These are phyloP conservation scores for Cordyceps tenuipes DNA, from an alignment of 2,329 filamentous ascomycete genomes.

Conservation along the genomic window DNA sequence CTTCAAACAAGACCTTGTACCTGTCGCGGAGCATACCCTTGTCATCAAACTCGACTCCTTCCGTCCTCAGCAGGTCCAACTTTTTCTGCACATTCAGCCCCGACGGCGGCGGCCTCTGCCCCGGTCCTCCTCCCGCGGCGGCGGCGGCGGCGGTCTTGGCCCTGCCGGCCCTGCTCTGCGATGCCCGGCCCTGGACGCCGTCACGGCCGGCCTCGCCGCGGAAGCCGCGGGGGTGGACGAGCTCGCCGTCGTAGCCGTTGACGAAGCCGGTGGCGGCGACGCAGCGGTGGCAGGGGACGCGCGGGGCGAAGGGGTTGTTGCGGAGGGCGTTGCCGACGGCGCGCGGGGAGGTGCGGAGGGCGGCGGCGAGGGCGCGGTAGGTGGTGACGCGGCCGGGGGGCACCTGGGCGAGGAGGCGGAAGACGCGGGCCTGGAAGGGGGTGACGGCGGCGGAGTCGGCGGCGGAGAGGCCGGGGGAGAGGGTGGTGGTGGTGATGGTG, in stretches of 20 bases:
- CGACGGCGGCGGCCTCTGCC: constrained; percentile 7
- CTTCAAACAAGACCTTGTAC: constrained; percentile 9
- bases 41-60: constrained; percentile 8
- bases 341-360: constrained; percentile 11
- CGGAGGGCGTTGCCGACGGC: constrained; percentile 13
- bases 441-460: constrained; percentile 2
- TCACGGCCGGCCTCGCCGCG: background rate
- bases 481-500: background rate
- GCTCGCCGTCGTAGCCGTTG: constrained; percentile 12
- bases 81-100: constrained; percentile 10
- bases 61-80: constrained; percentile 3
- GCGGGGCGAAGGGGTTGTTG: constrained; percentile 11
- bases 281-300: constrained; percentile 12
- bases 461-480: background rate
- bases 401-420: constrained; percentile 4
- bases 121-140: background rate
- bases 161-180: constrained; percentile 7
- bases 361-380: constrained; percentile 7
- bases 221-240: constrained; percentile 2
- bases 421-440: constrained; percentile 10
- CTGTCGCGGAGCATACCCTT: constrained; percentile 10
- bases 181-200: background rate
- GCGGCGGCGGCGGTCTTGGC: constrained; percentile 1
- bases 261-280: constrained; percentile 11
- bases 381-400: constrained; percentile 12